Percentiles rank a stretch among this genome's conserved stretches.
These are phyloP conservation scores for Linderina pennispora DNA, from an alignment of 192 early-diverging fungal species.

Conservation along the genomic window DNA sequence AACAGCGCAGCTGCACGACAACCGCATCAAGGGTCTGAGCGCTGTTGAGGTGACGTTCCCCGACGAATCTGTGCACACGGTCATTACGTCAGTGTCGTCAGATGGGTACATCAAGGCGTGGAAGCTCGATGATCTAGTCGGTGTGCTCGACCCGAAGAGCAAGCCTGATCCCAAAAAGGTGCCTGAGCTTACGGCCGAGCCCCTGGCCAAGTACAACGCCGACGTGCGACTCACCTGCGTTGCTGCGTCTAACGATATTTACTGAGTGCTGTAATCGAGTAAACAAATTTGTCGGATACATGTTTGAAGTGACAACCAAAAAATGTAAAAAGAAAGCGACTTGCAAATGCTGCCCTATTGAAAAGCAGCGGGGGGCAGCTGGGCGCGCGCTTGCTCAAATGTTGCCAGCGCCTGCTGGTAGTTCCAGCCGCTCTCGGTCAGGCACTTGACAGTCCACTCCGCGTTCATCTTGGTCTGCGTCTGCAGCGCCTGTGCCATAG, in stretches of 20 bases:
- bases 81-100: conserved; percentile 59
- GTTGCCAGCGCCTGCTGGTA: conserved; percentile 32
- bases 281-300: too few relatives aligned
- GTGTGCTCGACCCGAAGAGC: background rate
- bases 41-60: conserved; percentile 25
- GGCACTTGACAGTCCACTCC: conserved; percentile 40
- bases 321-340: too few relatives aligned
- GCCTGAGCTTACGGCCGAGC: conserved; percentile 8
- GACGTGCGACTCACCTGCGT: conserved; percentile 56
- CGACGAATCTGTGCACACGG: conserved; percentile 20
- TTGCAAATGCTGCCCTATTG: too few relatives aligned
- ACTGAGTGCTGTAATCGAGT: conserved; percentile 6
- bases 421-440: conserved; percentile 42
- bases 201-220: conserved; percentile 52
- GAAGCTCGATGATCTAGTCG: conserved; percentile 54
- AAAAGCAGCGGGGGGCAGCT: conserved; percentile 35
- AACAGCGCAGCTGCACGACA: conserved; percentile 26
- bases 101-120: conserved; percentile 69
- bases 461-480: conserved; percentile 30
- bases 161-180: background rate
- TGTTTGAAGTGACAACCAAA: too few relatives aligned
- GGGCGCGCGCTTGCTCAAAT: conserved; percentile 30
- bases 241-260: conserved; percentile 16
- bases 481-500: conserved; percentile 40
- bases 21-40: conserved; percentile 35